phyloP scores from a whole-genome alignment of 768 basidiomycete genomes.

The Tylopilus plumbeoviolaceoides region DNA sequence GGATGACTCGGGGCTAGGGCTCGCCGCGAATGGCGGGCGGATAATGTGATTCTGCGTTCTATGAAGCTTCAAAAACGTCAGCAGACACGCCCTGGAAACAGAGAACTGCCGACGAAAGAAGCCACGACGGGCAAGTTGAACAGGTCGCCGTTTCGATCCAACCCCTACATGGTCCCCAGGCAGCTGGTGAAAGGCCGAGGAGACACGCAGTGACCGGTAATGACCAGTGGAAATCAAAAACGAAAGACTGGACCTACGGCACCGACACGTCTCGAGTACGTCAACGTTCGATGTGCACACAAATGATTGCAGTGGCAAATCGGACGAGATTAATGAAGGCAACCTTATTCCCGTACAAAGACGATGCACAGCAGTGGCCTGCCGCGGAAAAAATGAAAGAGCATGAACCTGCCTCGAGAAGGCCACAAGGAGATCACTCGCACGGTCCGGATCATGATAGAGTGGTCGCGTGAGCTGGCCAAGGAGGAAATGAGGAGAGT shows the following conservation, averaged over 20 bases:
- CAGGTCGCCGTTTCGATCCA: constrained; percentile 18
- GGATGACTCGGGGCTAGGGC: constrained; percentile 9
- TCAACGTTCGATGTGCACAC: constrained; percentile 18
- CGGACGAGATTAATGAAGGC: constrained; percentile 17
- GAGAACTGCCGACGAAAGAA: constrained; percentile 1
- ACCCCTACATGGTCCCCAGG: neutral
- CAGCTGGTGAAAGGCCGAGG: neutral
- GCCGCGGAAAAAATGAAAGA: constrained; percentile 7
- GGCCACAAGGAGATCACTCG: constrained; percentile 7
- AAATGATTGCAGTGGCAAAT: constrained; percentile 18
- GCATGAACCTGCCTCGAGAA: constrained; percentile 6
- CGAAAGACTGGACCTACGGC: constrained; percentile 16
- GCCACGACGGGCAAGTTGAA: constrained; percentile 1
- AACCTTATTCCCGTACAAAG: constrained; percentile 23
- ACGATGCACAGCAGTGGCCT: constrained; percentile 1
- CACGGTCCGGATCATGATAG: constrained; percentile 18
- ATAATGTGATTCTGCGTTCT: constrained; percentile 3
- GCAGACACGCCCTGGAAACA: constrained; percentile 8
- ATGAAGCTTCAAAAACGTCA: constrained; percentile 12
- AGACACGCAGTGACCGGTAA: constrained; percentile 13
- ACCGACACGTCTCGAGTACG: constrained; percentile 26
- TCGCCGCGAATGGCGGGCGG: constrained; percentile 6
- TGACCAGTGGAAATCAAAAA: constrained; percentile 23
- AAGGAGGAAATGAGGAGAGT: neutral
- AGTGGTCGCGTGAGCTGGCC: neutral